A percentile compares a stretch with the other conserved stretches of the same genome.
Evolutionary conservation across 805 yeast species (phyloP).

Genomic region (Teunomyces pallodes): DNA sequence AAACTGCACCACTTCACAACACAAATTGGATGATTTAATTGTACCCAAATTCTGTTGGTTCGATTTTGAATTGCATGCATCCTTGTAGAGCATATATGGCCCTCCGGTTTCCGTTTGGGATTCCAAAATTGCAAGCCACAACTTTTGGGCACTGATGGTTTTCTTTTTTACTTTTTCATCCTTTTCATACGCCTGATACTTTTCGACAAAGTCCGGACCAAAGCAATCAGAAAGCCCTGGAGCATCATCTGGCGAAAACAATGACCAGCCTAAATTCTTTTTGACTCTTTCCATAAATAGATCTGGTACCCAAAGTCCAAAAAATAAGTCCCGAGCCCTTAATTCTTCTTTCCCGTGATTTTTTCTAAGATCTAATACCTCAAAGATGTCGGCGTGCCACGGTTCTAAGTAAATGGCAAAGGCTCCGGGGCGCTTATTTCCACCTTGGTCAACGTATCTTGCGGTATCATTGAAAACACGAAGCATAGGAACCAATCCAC

Average conservation of each 20-base stretch:
- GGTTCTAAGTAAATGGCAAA: conserved; percentile 93
- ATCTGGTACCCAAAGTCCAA: conserved; percentile 94
- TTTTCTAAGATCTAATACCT: conserved; percentile 80
- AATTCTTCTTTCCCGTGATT: conserved; percentile 94
- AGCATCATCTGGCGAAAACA: conserved; percentile 86
- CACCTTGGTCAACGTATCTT: conserved; percentile 97
- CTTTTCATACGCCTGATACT: conserved; percentile 70
- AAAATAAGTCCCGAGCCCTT: conserved; percentile 89
- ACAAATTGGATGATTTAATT: conserved; percentile 88
- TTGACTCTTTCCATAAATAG: conserved; percentile 91
- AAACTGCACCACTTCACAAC: conserved; percentile 93
- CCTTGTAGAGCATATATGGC: conserved; percentile 93
- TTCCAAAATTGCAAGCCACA: conserved; percentile 86
- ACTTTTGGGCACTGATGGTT: conserved; percentile 78
- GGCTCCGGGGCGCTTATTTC: conserved; percentile 97
- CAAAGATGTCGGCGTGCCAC: conserved; percentile 93
- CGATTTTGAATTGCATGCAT: conserved; percentile 80
- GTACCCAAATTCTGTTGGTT: conserved; percentile 92
- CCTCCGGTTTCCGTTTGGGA: conserved; percentile 96
- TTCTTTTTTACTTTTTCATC: conserved; percentile 56
- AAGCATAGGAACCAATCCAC: conserved; percentile 94
- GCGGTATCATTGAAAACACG: conserved; percentile 95
- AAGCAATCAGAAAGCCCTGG: conserved; percentile 81
- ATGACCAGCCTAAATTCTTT: conserved; percentile 74
- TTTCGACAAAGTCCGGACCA: conserved; percentile 76